Evolutionary conservation across 345 rosid genomes (phyloP).

Genomic region (Populus pruinosa): DNA sequence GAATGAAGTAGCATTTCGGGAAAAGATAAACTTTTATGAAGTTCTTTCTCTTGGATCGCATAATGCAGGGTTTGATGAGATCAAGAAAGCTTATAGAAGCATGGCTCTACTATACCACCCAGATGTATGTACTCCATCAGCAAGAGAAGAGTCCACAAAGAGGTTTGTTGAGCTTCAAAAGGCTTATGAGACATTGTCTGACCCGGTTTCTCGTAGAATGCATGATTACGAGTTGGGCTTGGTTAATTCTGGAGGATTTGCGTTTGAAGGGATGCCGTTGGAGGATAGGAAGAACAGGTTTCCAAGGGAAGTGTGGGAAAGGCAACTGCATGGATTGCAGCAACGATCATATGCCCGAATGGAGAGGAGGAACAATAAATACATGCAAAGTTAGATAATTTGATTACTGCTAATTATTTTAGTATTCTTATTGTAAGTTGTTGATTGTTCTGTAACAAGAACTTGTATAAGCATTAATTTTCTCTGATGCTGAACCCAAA

Average conservation of each 20-base stretch:
- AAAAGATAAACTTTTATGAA: constrained; percentile 23
- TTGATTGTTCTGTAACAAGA: background rate
- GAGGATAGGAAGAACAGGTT: constrained; percentile 9
- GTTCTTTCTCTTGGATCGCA: constrained; percentile 32
- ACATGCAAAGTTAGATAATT: background rate
- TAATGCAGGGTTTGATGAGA: constrained; percentile 33
- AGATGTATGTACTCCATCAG: constrained; percentile 33
- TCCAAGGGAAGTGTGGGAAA: constrained; percentile 35
- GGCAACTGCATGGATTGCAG: constrained; percentile 30
- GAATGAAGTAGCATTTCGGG: constrained; percentile 2
- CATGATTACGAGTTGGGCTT: constrained; percentile 33
- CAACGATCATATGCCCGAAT: constrained; percentile 22
- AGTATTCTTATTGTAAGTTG: background rate
- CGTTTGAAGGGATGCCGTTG: background rate
- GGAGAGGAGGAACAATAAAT: constrained; percentile 13
- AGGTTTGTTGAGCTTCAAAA: constrained; percentile 38
- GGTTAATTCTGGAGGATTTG: constrained; percentile 2
- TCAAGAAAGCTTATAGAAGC: constrained; percentile 44
- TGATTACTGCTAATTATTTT: background rate
- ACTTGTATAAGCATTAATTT: too few relatives aligned
- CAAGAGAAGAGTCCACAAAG: constrained; percentile 29
- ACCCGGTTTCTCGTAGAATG: constrained; percentile 25
- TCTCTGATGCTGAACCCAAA: too few relatives aligned
- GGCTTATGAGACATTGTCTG: constrained; percentile 43
- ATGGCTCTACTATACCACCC: constrained; percentile 43